These are phyloP conservation scores for Syzygium malaccense DNA, from an alignment of 441 rosid species.

Conservation along the genomic window DNA sequence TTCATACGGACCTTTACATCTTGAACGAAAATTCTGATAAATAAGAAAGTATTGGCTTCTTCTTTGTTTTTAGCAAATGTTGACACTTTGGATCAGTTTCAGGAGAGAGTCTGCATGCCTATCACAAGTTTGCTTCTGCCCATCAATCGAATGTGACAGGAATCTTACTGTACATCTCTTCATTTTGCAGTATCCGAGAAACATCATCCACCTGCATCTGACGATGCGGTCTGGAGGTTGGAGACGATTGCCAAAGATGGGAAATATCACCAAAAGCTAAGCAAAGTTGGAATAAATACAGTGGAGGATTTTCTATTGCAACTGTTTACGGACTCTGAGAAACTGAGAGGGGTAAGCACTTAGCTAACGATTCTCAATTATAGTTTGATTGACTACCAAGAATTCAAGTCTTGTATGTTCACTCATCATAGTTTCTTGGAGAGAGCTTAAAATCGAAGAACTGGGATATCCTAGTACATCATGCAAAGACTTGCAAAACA, in stretches of 20 bases:
- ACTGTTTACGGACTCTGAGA: not conserved
- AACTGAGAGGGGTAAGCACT: not conserved
- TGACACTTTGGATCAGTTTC: not conserved
- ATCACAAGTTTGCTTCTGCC: not conserved
- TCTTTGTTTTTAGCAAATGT: not conserved
- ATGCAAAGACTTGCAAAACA: not conserved
- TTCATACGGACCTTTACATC: accelerated
- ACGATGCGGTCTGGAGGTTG: not conserved
- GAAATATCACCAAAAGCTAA: no score
- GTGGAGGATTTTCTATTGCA: not conserved
- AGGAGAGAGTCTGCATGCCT: no score
- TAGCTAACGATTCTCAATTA: not conserved
- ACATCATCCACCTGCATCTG: accelerated
- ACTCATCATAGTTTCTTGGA: not conserved
- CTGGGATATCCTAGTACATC: not conserved
- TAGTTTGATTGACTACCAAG: accelerated
- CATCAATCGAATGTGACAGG: not conserved
- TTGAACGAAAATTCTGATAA: accelerated
- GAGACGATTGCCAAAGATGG: not conserved
- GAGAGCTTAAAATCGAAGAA: accelerated
- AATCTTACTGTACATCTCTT: not conserved
- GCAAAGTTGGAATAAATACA: accelerated
- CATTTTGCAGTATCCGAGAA: not conserved
- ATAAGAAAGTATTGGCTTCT: accelerated
- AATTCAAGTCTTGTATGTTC: not conserved